These are phyloP conservation scores for Bullera alba DNA, from an alignment of 768 basidiomycete genomes.

Conservation along the genomic window DNA sequence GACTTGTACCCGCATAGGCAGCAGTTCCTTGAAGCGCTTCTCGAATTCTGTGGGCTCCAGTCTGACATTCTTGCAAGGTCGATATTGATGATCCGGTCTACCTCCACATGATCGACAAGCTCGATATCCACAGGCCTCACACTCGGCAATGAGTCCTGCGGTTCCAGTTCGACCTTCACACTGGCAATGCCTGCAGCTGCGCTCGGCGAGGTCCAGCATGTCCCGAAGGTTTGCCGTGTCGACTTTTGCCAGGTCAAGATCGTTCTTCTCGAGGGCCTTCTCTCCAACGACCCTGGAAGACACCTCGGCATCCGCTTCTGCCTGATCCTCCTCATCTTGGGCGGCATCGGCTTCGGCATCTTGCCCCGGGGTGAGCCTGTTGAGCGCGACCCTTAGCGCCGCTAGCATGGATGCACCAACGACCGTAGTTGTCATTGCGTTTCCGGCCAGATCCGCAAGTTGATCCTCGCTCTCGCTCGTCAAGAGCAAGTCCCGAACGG, in stretches of 20 bases:
- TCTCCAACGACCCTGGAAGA: conserved; percentile 65
- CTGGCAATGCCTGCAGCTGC: conserved; percentile 71
- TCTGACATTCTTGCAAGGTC: conserved; percentile 53
- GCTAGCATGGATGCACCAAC: conserved; percentile 84
- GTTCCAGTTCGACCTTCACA: conserved; percentile 83
- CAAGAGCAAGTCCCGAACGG: conserved; percentile 80
- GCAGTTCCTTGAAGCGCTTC: conserved; percentile 64
- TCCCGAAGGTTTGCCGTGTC: conserved; percentile 50
- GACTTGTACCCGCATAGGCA: conserved; percentile 75
- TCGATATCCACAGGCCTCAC: conserved; percentile 67
- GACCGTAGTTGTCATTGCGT: conserved; percentile 96
- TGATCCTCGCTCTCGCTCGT: conserved; percentile 92
- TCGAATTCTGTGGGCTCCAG: conserved; percentile 66
- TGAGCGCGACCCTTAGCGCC: conserved; percentile 63
- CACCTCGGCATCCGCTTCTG: conserved; percentile 53
- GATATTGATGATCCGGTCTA: conserved; percentile 77
- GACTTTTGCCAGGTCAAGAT: conserved; percentile 62
- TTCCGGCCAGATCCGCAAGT: conserved; percentile 86
- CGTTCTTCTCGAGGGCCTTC: conserved; percentile 57
- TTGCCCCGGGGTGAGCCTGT: conserved; percentile 61
- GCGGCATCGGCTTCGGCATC: conserved; percentile 64
- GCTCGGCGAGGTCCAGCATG: conserved; percentile 60
- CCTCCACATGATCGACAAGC: conserved; percentile 83
- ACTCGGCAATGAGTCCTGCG: conserved; percentile 61
- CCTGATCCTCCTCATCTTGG: conserved; percentile 52